A percentile compares a stretch with the other conserved stretches of the same genome.
Conservation (phyloP, 2,329 filamentous ascomycete genomes). For the Tympanopsis confertula region DNA sequence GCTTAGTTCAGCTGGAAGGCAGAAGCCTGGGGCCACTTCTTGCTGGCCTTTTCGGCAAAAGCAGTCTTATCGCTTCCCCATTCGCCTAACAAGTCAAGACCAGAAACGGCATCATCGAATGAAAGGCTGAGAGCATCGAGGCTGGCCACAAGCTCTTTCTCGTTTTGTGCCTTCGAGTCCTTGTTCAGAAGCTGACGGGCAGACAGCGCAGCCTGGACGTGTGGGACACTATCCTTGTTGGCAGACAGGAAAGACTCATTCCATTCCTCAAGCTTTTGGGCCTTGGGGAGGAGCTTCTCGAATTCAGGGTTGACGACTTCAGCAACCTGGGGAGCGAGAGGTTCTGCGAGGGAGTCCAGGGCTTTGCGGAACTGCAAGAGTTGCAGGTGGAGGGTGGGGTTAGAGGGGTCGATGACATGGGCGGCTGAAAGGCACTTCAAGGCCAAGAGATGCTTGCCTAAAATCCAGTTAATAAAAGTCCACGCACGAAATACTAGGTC, state of each 20-base stretch:
- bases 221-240: slow-evolving; percentile 48
- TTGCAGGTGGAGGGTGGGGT: slow-evolving; percentile 68
- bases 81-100: slow-evolving; percentile 22
- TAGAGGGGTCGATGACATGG: slow-evolving; percentile 52
- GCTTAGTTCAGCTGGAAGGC: background rate
- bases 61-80: background rate
- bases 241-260: slow-evolving; percentile 55
- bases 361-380: slow-evolving; percentile 56
- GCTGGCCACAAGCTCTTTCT: slow-evolving; percentile 50
- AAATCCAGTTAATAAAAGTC: background rate
- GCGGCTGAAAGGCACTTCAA: slow-evolving; percentile 74
- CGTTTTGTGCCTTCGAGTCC: slow-evolving; percentile 36
- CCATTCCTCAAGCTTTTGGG: slow-evolving; percentile 44
- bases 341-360: slow-evolving; percentile 40
- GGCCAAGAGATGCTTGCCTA: slow-evolving; percentile 79
- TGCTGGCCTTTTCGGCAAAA: background rate
- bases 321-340: slow-evolving; percentile 52
- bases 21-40: background rate
- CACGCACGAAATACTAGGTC: background rate
- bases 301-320: slow-evolving; percentile 63
- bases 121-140: slow-evolving; percentile 36
- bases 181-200: slow-evolving; percentile 46
- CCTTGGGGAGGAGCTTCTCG: slow-evolving; percentile 38
- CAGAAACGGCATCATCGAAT: slow-evolving; percentile 42
- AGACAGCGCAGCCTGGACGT: slow-evolving; percentile 53